These are phyloP conservation scores for Pseudocercospora macadamiae DNA, from an alignment of 2,329 filamentous ascomycete genomes.

Conservation along the genomic window DNA sequence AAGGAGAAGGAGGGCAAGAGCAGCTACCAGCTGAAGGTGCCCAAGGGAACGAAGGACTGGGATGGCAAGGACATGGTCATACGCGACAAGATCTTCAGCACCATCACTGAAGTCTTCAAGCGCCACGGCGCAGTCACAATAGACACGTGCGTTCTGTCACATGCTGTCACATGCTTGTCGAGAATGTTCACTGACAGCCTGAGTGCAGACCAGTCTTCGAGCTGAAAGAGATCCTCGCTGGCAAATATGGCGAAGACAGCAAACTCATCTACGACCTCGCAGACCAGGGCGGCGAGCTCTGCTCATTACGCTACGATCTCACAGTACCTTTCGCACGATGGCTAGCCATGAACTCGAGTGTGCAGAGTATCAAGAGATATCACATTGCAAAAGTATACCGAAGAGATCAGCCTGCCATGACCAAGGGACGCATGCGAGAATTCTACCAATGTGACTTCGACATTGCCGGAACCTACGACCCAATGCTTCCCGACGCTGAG, in stretches of 20 bases:
- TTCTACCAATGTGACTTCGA: conserved; percentile 99
- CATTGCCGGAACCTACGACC: conserved; percentile 83
- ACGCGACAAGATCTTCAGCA: conserved; percentile 76
- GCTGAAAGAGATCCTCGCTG: conserved; percentile 80
- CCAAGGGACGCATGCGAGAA: conserved; percentile 90
- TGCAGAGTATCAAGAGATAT: conserved; percentile 88
- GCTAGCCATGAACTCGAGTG: conserved; percentile 84
- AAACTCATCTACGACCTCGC: conserved; percentile 90
- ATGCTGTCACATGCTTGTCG: not conserved
- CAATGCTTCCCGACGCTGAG: conserved; percentile 92
- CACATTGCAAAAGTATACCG: conserved; percentile 93
- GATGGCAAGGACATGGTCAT: conserved; percentile 77
- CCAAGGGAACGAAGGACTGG: conserved; percentile 91
- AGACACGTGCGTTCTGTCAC: conserved; percentile 62
- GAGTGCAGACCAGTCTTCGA: conserved; percentile 70
- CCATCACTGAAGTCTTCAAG: conserved; percentile 79
- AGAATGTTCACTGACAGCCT: conserved; percentile 19
- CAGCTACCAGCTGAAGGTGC: conserved; percentile 73
- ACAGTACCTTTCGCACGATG: conserved; percentile 90
- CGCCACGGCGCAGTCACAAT: conserved; percentile 78
- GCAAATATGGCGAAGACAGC: conserved; percentile 90
- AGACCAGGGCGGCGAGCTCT: conserved; percentile 84
- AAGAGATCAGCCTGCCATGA: conserved; percentile 80
- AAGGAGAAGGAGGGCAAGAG: conserved; percentile 47
- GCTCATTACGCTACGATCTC: conserved; percentile 82